Base-by-base conservation (phyloP, 805 yeast genomes). In the Debaryomyces prosopidis region DNA sequence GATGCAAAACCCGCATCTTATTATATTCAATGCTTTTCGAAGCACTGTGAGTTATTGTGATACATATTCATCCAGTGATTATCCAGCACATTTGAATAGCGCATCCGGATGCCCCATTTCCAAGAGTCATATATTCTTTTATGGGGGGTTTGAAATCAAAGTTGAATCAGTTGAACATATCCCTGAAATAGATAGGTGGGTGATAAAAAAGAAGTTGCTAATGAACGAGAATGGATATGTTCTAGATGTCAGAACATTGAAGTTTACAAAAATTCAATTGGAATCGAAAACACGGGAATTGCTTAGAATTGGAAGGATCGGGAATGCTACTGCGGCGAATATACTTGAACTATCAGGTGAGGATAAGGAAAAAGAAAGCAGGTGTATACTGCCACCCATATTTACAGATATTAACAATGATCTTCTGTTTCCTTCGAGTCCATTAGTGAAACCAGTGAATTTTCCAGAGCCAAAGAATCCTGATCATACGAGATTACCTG, bases 121-220 rank as follows among this genome's bases (percentile, higher is more conserved):
- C 4, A 68, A 73, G n/a, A 63, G 80, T 31, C 83, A 83, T 53
- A 71, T 81, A 12, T 73, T 85, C 50, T 75, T 77, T 47, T 84
- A 79, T 57, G 95, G 92, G n/a, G 95, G 94, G 0, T 79, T 84
- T 58, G 78, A 77, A 43, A 45, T 71, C 16, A 48, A 51, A 18
- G 54, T 55, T 14, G 60, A 55, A 10, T 52, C 62, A 1, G 63
- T 60, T 6, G 44, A 45, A 1, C 60, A 65, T 45, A 45, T 53
- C 5, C 54, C 55, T 4, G 52, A 55, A 2, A 43, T 53, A 15
- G 66, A 59, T 46, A 48, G 65, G 47, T 65, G 79, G 77, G 39
- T 69, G 48, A 50, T 66, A 14, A 68, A 73, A 36, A 73, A 75
- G 50, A 67, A 70, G 18, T 65, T 83, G 3, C 63, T 62, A 5